Base-by-base conservation (phyloP, 148 eudicot species). In the Camellia japonica region DNA sequence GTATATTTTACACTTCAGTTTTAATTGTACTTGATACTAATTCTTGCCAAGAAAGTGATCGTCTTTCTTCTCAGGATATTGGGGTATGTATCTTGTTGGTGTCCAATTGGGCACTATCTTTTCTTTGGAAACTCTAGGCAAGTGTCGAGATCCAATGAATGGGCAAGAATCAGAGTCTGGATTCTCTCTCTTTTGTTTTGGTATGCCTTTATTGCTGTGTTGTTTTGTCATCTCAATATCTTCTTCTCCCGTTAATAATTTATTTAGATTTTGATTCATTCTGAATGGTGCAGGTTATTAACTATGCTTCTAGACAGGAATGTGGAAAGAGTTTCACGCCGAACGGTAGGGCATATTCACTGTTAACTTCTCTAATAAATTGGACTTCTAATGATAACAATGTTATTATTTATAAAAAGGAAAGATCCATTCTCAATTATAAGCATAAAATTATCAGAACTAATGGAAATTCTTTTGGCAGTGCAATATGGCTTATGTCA, bases 401-500 rank as follows among this genome's bases (percentile, higher is more conserved):
- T 73, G 44, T 73, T 73, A 42, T 54, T 54, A 18, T 19, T 72
- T 52, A n/a, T 4, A 19, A 49, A 49, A 71, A 5, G n/a, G 18
- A 41, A 20, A 49, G 23, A 14, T 5, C 16, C 62, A 18, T 51
- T 41, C 30, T 64, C 49, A 15, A 16, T 77, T 19, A 20, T 67
- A 55, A 64, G 6, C 43, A 7, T 9, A 67, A 51, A 7, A 30
- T 19, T 61, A 18, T 38, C 0, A 65, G 30, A 11, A 68, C 49
- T 79, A 23, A 42, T 75, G 79, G 11, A 77, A 68, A 68, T 10
- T 58, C 73, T 63, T 81, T 76, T 67, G 87, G 83, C 94, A 94
- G 99, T 94, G 98, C 89, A 96, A 96, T 82, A 64, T 91, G 87
- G 87, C 95, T 70, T 96, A 96, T 86, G 95, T 91, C 80, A 90